Percentiles rank a stretch among this genome's conserved stretches.
These are phyloP conservation scores for Auricularia sp. DNA, from an alignment of 768 basidiomycete genomes.

Conservation along the genomic window DNA sequence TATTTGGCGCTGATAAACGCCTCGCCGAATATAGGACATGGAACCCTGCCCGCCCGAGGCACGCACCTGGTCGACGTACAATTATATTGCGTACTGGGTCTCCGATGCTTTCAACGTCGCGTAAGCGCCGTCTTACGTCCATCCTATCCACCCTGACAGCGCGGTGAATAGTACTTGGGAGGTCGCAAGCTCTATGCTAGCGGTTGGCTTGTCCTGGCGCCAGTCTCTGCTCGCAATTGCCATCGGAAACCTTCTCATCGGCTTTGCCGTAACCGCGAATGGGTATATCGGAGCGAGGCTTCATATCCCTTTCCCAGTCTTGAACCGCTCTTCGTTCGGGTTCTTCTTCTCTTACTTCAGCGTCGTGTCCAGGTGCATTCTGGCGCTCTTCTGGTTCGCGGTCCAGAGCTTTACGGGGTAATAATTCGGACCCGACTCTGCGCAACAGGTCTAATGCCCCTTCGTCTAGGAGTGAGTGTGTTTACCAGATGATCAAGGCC, in stretches of 20 bases:
- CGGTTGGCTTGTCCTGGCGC: conserved; percentile 62
- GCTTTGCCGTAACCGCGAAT: conserved; percentile 67
- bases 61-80: conserved; percentile 61
- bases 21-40: conserved; percentile 23
- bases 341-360: conserved; percentile 87
- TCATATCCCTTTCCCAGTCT: conserved; percentile 64
- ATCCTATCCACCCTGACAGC: conserved; percentile 9
- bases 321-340: conserved; percentile 78
- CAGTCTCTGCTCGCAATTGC: conserved; percentile 50
- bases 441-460: not conserved
- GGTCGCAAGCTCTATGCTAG: conserved; percentile 59
- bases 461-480: conserved; percentile 46
- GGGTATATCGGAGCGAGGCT: conserved; percentile 70
- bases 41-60: conserved; percentile 54
- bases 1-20: not conserved
- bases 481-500: conserved; percentile 49
- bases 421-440: not conserved
- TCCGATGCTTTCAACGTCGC: conserved; percentile 17
- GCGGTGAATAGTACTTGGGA: conserved; percentile 21
- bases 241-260: conserved; percentile 63
- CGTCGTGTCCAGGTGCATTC: conserved; percentile 55
- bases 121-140: conserved; percentile 7
- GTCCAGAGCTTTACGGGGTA: conserved; percentile 36
- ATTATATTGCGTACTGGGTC: conserved; percentile 53
- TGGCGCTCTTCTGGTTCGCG: conserved; percentile 35